Conservation (phyloP, 2,329 filamentous ascomycete species). For the Ampelomyces quisqualis region DNA sequence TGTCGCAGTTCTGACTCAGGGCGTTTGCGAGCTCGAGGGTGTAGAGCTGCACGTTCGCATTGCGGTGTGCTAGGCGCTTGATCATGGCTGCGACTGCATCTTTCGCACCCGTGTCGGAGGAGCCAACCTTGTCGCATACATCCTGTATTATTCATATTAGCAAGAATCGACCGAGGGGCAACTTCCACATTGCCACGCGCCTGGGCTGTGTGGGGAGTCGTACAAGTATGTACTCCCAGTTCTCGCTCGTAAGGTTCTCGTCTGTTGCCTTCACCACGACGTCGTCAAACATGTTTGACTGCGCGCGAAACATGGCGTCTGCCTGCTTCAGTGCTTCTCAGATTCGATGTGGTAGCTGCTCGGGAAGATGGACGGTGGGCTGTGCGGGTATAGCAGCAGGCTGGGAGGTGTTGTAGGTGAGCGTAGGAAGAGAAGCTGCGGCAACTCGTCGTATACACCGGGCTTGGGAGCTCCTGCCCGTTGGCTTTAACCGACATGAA, state of each 20-base stretch:
- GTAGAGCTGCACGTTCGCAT: slow-evolving; percentile 94
- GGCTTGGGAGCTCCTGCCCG: slow-evolving; percentile 23
- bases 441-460: slow-evolving; percentile 16
- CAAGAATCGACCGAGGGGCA: neutral
- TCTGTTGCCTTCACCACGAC: slow-evolving; percentile 84
- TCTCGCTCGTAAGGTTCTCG: slow-evolving; percentile 89
- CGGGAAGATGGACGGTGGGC: neutral
- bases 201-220: neutral
- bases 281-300: slow-evolving; percentile 70
- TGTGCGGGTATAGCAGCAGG: neutral
- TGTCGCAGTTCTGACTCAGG: slow-evolving; percentile 87
- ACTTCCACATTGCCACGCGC: neutral
- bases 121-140: slow-evolving; percentile 61
- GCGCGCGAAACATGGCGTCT: slow-evolving; percentile 50
- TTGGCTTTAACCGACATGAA: slow-evolving; percentile 4
- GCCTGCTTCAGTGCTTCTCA: slow-evolving; percentile 8
- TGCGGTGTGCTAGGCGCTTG: slow-evolving; percentile 86
- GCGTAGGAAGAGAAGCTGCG: slow-evolving; percentile 8
- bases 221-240: slow-evolving; percentile 71
- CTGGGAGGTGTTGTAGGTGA: slow-evolving; percentile 3
- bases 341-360: neutral
- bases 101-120: slow-evolving; percentile 63
- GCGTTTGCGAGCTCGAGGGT: slow-evolving; percentile 88
- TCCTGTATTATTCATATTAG: slow-evolving; percentile 44
- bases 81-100: slow-evolving; percentile 88